phyloP scores from a whole-genome alignment of 2,329 filamentous ascomycete species.

The Pestalotiopsis sp. region DNA sequence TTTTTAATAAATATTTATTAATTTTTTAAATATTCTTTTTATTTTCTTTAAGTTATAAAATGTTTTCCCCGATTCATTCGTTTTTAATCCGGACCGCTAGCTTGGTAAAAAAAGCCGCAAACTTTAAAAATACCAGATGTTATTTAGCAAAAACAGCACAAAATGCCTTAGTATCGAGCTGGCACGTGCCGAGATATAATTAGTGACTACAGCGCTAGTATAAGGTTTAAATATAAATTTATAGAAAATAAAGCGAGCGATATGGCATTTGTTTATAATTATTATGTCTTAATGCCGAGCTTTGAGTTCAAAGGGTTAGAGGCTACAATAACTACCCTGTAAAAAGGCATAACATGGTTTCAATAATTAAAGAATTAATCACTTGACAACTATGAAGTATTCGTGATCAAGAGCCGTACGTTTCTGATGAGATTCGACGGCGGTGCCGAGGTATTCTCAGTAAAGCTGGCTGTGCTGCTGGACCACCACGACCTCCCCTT shows the following conservation, averaged over 20 bases:
- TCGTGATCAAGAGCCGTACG: neutral
- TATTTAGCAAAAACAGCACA: neutral
- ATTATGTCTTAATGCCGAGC: constrained; percentile 23
- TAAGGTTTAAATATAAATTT: constrained; percentile 19
- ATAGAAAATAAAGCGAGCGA: constrained; percentile 15
- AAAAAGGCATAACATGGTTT: constrained; percentile 13
- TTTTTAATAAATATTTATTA: too few species aligned
- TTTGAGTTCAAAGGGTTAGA: constrained; percentile 20
- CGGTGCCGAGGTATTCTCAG: neutral
- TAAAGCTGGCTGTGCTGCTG: neutral
- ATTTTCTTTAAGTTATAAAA: too few species aligned
- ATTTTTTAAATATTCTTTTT: too few species aligned
- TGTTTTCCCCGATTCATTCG: neutral
- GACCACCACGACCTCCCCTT: neutral
- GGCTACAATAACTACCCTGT: constrained; percentile 19
- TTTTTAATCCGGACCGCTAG: constrained; percentile 4
- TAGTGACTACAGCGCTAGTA: constrained; percentile 18
- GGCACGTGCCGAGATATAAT: constrained; percentile 23
- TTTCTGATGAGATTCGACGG: neutral
- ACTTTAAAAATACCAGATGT: neutral
- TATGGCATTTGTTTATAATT: constrained; percentile 23
- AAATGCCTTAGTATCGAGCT: constrained; percentile 12
- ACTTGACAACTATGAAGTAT: neutral
- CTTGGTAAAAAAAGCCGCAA: neutral
- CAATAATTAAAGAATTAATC: neutral